Evolutionary conservation across 768 basidiomycete species (phyloP).

Genomic region (Pisolithus tinctorius): DNA sequence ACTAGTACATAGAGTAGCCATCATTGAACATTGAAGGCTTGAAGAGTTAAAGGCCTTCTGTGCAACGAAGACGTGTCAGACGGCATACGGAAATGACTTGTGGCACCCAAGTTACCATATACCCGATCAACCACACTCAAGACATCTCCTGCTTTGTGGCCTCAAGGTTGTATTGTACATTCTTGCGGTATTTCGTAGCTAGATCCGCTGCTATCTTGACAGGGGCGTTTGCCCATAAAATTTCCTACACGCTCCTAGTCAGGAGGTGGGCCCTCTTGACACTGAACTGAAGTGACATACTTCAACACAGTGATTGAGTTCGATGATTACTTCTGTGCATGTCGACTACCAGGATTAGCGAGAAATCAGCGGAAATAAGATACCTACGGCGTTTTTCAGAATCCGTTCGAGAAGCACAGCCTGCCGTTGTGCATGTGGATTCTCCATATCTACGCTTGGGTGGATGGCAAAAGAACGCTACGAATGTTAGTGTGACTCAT

Average conservation of each 20-base stretch:
- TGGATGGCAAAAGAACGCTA: not conserved
- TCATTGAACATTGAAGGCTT: too few species aligned
- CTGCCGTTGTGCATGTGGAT: slow-evolving; percentile 90
- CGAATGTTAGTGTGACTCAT: too few species aligned
- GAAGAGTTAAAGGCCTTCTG: not conserved
- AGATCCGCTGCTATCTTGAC: slow-evolving; percentile 80
- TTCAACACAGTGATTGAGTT: slow-evolving; percentile 84
- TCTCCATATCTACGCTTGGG: slow-evolving; percentile 59
- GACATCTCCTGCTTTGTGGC: slow-evolving; percentile 42
- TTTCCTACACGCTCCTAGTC: slow-evolving; percentile 45
- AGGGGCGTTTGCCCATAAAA: slow-evolving; percentile 68
- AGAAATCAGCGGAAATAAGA: not conserved
- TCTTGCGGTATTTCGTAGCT: slow-evolving; percentile 82
- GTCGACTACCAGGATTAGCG: slow-evolving; percentile 53
- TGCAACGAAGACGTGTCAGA: not conserved
- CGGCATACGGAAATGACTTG: slow-evolving; percentile 1
- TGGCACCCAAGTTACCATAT: not conserved
- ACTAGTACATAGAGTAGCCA: not conserved
- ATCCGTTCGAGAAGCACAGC: slow-evolving; percentile 87
- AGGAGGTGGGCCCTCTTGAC: not conserved
- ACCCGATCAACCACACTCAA: not conserved
- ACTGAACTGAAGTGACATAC: slow-evolving; percentile 33
- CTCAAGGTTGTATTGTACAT: slow-evolving; percentile 88
- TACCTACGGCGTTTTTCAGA: slow-evolving; percentile 77
- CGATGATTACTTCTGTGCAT: slow-evolving; percentile 85